Evolutionary conservation across 441 rosid species (phyloP), one percentile per base, ranked within the genome.

Genomic region (Pelargonium australe): DNA sequence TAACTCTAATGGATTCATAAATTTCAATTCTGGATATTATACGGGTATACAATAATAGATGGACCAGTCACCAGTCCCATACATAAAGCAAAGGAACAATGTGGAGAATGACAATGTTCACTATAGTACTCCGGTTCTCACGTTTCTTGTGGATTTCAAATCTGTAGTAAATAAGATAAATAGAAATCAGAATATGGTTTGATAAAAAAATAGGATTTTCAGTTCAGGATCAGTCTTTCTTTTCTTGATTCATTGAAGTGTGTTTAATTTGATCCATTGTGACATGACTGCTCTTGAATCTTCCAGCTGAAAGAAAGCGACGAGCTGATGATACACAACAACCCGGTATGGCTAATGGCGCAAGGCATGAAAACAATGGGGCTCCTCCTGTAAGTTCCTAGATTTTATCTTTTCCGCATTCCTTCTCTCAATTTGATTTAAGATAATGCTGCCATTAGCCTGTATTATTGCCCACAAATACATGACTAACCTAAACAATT

Each of bases 301-400:
- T 76, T 61, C 64, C 87, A 91, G 99, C 85, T 82, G 96, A 94
- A 73, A 82, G 88, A 74, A 91, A 87, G 78, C 84, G 85, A 51
- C 88, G 84, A 58, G 72, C 80, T 25, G 96, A 91, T 78, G 99
- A 91, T 67, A 69, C 84, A 7, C 90, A 80, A 63, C 86, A 79
- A 69, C 72, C 90, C 70, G 79, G 81, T 37, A 74, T 67, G 69
- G 82, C 88, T 64, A 91, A 90, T 81, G 94, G 88, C 31, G 34
- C 89, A 68, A 63, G 80, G 75, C 60, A 80, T 69, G 87, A 80
- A 69, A 83, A 37, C 72, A 82, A 85, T 51, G 85, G 89, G 60
- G 83, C 68, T 43, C 83, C 85, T 47, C 65, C 80, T 53, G 99
- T 95, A 78, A 85, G 87, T 83, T 73, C 45, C n/a, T 63, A 41